Base-by-base conservation (phyloP, 179 eudicot species). In the Sideroxylon spinosum region DNA sequence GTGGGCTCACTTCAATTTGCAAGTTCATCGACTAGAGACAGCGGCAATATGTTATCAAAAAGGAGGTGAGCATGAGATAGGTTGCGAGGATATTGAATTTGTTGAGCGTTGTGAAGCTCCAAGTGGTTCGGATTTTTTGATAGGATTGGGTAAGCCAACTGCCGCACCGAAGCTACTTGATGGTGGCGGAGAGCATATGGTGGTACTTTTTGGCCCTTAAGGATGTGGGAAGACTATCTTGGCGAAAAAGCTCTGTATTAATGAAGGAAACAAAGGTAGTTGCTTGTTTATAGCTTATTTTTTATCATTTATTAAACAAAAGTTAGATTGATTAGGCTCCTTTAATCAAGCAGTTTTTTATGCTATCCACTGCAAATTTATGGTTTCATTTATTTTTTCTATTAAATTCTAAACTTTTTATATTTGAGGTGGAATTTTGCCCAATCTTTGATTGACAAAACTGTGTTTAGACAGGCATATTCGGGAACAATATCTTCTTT, bases 171-270 rank as follows among this genome's bases (percentile, higher is more conserved):
- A 19, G 52, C 10, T 73, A 20, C n/a, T 73, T 10, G 17, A 60
- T 0, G 53, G 28, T 32, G 37, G 37, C 37, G 44, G 44, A 52
- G 56, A 52, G 16, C 56, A 52, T 13, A 2, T 52, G 56, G 56
- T 52, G 56, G 56, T 52, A 13, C 56, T 52, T 52, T 52, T 13
- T 0, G 56, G 13, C 79, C 78, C 76, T 2, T 66, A 66, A 19
- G 76, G 76, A 8, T 73, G 75, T 66, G 85, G 85, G 66, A 82
- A 82, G 71, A 79, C 85, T 26, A 83, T 83, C 2, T 48, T 83
- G 46, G 85, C 79, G 0, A 83, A 80, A 32, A 67, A 73, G 85
- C 52, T 83, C 11, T 83, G 85, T 50, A 78, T 50, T 48, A 83
- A 83, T 56, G 16, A 23, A 1, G 72, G 70, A 68, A 75, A 68